phyloP scores from a whole-genome alignment of 352 stramenopile genomes.

The Phytophthora pini region DNA sequence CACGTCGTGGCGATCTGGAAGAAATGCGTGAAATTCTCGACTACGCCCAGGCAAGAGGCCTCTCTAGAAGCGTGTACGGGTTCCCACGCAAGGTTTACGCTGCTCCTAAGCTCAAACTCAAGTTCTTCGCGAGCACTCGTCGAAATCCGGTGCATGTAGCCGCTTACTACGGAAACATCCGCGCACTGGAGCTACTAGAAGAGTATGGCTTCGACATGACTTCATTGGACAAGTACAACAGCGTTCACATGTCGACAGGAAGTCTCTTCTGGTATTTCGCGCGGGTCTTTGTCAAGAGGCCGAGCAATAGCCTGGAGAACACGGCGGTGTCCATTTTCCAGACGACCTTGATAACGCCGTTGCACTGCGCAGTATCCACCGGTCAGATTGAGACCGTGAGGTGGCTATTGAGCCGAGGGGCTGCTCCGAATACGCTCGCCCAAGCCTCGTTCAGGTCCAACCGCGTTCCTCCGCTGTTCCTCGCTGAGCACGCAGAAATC shows the following conservation, averaged over 20 bases:
- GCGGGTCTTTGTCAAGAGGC: slow-evolving; percentile 49
- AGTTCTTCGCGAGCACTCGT: slow-evolving; percentile 55
- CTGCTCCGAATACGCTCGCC: slow-evolving; percentile 34
- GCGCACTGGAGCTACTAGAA: slow-evolving; percentile 57
- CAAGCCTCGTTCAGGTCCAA: slow-evolving; percentile 60
- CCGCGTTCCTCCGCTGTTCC: slow-evolving; percentile 67
- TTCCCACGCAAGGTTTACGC: slow-evolving; percentile 62
- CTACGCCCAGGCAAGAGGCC: slow-evolving; percentile 36
- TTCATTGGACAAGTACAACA: slow-evolving; percentile 68
- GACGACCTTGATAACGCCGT: slow-evolving; percentile 66
- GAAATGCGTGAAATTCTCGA: slow-evolving; percentile 64
- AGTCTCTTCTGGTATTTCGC: slow-evolving; percentile 79
- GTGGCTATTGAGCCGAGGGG: slow-evolving; percentile 63
- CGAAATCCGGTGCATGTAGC: slow-evolving; percentile 80
- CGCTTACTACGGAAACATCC: slow-evolving; percentile 64
- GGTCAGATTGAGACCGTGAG: slow-evolving; percentile 64
- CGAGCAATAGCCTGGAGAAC: slow-evolving; percentile 37
- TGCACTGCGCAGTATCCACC: slow-evolving; percentile 72
- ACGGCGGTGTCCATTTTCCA: slow-evolving; percentile 72
- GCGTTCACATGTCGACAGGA: slow-evolving; percentile 67
- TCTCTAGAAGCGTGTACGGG: slow-evolving; percentile 36
- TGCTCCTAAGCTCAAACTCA: slow-evolving; percentile 47
- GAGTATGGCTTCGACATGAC: slow-evolving; percentile 57
- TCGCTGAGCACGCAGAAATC: slow-evolving; percentile 65
- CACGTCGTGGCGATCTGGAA: slow-evolving; percentile 56